phyloP scores from a whole-genome alignment of 257 asterid species.

The Nicotiana sylvestris region DNA sequence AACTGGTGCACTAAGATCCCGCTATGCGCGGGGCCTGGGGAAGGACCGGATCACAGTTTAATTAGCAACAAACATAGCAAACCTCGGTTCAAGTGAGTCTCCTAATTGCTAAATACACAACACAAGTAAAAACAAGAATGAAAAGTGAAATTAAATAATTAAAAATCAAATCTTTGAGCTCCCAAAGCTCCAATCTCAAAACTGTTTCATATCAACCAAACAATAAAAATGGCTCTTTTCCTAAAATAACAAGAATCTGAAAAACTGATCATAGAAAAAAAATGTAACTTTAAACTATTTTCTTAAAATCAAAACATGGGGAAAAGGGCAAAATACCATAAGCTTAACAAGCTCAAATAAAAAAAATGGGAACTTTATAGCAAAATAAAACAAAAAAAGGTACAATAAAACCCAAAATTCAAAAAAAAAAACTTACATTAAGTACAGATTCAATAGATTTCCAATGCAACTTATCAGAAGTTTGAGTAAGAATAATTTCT shows the following conservation, averaged over 20 bases:
- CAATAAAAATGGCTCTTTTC: neutral
- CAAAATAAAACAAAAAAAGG: neutral
- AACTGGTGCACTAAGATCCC: too few species aligned
- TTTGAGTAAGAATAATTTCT: constrained; percentile 58
- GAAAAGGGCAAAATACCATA: neutral
- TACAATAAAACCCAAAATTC: neutral
- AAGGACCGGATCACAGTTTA: too few species aligned
- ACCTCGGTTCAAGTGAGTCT: neutral
- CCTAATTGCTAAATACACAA: neutral
- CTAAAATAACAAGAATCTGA: neutral
- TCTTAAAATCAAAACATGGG: neutral
- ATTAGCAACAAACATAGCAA: neutral
- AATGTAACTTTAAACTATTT: too few species aligned
- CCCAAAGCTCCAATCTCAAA: neutral
- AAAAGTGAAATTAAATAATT: neutral
- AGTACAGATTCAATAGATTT: constrained; percentile 38
- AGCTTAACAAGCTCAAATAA: neutral
- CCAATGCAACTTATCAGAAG: constrained; percentile 66
- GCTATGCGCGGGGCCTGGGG: too few species aligned
- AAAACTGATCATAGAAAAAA: neutral
- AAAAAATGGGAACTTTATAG: neutral
- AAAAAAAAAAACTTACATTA: constrained; percentile 38
- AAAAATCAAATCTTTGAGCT: neutral
- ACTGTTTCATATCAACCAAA: neutral
- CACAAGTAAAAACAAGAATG: neutral